Base-by-base conservation (phyloP, 805 yeast species). In the Myxozyma geophila region DNA sequence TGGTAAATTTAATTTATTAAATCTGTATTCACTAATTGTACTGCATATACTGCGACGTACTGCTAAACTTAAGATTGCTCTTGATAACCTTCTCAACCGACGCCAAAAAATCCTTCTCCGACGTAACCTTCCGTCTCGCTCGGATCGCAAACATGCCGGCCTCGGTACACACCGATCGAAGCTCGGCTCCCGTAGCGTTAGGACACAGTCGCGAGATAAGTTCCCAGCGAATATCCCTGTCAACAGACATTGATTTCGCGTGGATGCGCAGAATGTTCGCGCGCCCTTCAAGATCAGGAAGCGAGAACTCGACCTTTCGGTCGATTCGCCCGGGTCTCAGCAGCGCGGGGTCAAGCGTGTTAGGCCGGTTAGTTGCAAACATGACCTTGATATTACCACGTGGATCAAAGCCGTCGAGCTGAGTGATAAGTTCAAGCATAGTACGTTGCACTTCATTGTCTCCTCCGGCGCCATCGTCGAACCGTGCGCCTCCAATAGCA, bases 81-180 rank as follows among this genome's bases (percentile, higher is more conserved):
- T 93, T 95, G 74, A 95, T 95, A 65, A 95, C 99, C 82, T 95
- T 95, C 73, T 95, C 99, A 52, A 95, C 99, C 40, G 99, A 97
- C 71, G 93, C 92, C 73, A 95, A 81, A 83, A 95, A 95, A 77
- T 95, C 99, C 82, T 95, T 95, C 77, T 95, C 99, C 35, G 96
- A 88, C 44, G 99, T 98, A 49, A 95, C 97, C 81, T 95, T 95
- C 80, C 99, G 85, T 78, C 99, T 87, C 19, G 98, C 97, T 73
- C 99, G 86, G 60, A 95, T 95, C 51, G 99, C 99, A 82, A 92
- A 95, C 99, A 95, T 95, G 73, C 99, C 99, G 2, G 99, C 99
- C 78, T 95, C 99, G 0, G 99, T 95, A 78, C 99, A 95, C 17
- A 95, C 99, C 7, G 98, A 93, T 75, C 99, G 87, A 72, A 95